phyloP scores from a whole-genome alignment of 2,329 filamentous ascomycete genomes.

The Aspergillus tamarii region DNA sequence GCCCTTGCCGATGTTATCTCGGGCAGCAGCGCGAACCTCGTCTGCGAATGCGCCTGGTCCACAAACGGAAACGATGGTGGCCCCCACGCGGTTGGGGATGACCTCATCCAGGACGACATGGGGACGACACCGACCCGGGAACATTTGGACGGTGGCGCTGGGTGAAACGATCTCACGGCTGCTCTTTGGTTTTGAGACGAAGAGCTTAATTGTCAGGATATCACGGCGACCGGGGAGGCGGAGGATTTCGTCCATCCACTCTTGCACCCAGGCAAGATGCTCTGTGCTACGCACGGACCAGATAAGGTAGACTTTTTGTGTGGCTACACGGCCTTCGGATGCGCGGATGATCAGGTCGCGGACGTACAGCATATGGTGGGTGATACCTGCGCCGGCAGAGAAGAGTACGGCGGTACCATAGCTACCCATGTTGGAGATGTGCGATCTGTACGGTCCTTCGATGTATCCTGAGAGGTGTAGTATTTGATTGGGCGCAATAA shows the following conservation, averaged over 20 bases:
- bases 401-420: slow-evolving; percentile 70
- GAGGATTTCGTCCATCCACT: slow-evolving; percentile 68
- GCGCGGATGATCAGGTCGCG: slow-evolving; percentile 60
- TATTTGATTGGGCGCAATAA: slow-evolving; percentile 51
- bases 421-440: slow-evolving; percentile 58
- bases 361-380: slow-evolving; percentile 65
- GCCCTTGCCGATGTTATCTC: slow-evolving; percentile 54
- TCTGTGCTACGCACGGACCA: slow-evolving; percentile 66
- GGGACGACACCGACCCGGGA: slow-evolving; percentile 61
- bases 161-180: slow-evolving; percentile 58
- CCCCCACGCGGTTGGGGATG: slow-evolving; percentile 58
- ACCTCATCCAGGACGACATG: slow-evolving; percentile 61
- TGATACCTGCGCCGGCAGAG: slow-evolving; percentile 68
- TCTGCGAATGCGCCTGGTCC: slow-evolving; percentile 66
- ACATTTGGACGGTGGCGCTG: slow-evolving; percentile 65
- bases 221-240: slow-evolving; percentile 62
- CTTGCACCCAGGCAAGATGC: slow-evolving; percentile 64
- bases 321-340: slow-evolving; percentile 57
- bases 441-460: slow-evolving; percentile 66
- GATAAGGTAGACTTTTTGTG: slow-evolving; percentile 62
- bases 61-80: slow-evolving; percentile 65
- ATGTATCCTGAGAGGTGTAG: slow-evolving; percentile 60
- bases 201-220: slow-evolving; percentile 63
- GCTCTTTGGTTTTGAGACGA: slow-evolving; percentile 63
- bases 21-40: slow-evolving; percentile 59